Conservation (phyloP, 1,139 yeast genomes). For the Debaryomyces singareniensis region DNA sequence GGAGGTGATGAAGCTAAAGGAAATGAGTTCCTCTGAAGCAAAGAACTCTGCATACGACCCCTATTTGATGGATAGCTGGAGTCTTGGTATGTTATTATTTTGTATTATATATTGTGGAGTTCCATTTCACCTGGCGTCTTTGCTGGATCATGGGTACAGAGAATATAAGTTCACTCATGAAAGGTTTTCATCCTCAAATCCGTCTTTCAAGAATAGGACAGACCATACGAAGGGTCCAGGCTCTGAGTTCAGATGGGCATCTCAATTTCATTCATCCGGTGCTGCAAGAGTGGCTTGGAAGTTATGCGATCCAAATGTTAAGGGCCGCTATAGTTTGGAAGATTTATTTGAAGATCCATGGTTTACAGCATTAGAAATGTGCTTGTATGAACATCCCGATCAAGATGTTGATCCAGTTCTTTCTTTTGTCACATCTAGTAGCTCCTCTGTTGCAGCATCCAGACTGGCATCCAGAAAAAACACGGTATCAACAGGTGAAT, state of each 20-base stretch:
- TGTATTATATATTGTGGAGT: conserved; percentile 53
- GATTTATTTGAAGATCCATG: conserved; percentile 58
- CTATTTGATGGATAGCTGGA: conserved; percentile 67
- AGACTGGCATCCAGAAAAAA: conserved; percentile 28
- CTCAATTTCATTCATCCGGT: conserved; percentile 50
- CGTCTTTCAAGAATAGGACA: conserved; percentile 46
- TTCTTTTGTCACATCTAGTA: conserved; percentile 13
- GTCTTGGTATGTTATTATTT: conserved; percentile 61
- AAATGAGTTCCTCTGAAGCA: conserved; percentile 26
- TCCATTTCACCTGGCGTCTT: conserved; percentile 53
- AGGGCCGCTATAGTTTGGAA: conserved; percentile 47
- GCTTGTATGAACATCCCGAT: conserved; percentile 49
- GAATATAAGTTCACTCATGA: conserved; percentile 52
- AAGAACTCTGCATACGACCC: conserved; percentile 55
- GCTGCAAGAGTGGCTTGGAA: conserved; percentile 73
- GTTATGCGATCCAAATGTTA: conserved; percentile 57
- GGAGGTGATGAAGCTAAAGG: conserved; percentile 55
- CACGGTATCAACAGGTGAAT: conserved; percentile 16
- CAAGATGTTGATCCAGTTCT: conserved; percentile 39
- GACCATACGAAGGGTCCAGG: conserved; percentile 55
- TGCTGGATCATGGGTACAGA: conserved; percentile 48
- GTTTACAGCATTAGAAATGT: conserved; percentile 56
- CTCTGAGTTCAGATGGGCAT: conserved; percentile 58
- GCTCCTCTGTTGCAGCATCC: conserved; percentile 20
- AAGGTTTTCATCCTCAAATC: conserved; percentile 43